Evolutionary conservation across 495 filamentous ascomycete genomes (phyloP).

Genomic region (Usnea hakonensis): DNA sequence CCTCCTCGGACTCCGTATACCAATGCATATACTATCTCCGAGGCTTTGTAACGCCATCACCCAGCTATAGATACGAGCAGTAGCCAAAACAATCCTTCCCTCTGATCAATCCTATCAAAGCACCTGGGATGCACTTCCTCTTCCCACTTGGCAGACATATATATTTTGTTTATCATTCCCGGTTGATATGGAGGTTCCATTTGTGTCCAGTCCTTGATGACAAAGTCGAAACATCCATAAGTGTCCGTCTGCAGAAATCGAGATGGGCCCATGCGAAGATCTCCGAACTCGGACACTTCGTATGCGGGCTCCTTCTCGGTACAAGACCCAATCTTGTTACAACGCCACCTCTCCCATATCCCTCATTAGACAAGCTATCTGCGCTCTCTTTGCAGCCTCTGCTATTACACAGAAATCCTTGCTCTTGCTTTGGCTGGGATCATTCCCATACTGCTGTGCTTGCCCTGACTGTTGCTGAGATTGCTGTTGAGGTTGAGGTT

Average conservation of each 20-base stretch:
- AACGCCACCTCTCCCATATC: constrained; percentile 60
- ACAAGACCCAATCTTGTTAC: neutral
- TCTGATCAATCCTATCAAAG: neutral
- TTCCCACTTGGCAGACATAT: neutral
- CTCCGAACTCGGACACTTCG: neutral
- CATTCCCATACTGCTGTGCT: neutral
- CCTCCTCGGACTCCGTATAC: neutral
- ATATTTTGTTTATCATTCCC: neutral
- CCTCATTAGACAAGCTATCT: constrained; percentile 77
- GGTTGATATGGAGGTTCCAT: neutral
- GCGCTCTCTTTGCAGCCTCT: constrained; percentile 90
- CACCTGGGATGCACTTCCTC: neutral
- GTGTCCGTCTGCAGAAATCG: neutral
- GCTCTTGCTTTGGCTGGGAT: constrained; percentile 1
- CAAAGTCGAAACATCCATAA: neutral
- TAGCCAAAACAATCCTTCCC: neutral
- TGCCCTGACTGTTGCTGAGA: constrained; percentile 4
- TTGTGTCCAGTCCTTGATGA: neutral
- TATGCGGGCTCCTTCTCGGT: neutral
- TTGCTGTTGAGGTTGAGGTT: constrained; percentile 10
- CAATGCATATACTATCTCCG: neutral
- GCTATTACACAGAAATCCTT: constrained; percentile 75
- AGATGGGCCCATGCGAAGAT: neutral
- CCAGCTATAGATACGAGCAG: neutral
- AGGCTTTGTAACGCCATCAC: neutral